Base-by-base conservation (phyloP, 371 early-diverging fungal species). In the Mucor lusitanicus region DNA sequence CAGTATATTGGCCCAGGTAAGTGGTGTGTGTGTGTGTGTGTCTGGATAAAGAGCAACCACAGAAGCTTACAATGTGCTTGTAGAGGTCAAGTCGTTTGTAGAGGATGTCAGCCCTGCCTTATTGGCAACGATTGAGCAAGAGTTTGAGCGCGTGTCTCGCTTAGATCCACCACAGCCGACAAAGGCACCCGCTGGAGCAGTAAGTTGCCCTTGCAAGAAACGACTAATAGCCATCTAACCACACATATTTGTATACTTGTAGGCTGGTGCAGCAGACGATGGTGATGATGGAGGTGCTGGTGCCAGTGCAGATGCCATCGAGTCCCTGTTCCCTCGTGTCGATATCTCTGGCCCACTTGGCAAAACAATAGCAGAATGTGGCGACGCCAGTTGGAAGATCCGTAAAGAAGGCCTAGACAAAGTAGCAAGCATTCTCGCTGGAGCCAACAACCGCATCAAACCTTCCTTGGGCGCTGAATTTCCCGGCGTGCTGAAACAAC, bases 331-430 rank as follows among this genome's bases (percentile, higher is more conserved):
- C 65, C 95, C 96, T 8, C 88, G 95, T 23, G 92, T 94, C 8
- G 96, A 96, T 69, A 85, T 97, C 30, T 78, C 85, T 5, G 67
- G 84, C 23, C 82, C 82, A 57, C 57, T 82, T 13, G 50, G 46
- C 40, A 82, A 82, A 37, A 74, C 69, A 7, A 63, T 85, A 35
- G 74, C 88, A 62, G 87, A 92, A 63, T 87, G 96, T 48, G 85
- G 81, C 28, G 93, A 96, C 74, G 83, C 85, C 57, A 91, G 94
- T 56, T 98, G 99, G 99, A 97, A 96, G 74, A 79, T 89, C n/a
- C 91, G 99, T 40, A 97, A 98, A 74, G 97, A 94, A 58, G 97
- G 86, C 1, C 74, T 98, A 61, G 97, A 97, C n/a, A 86, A 91
- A 61, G 83, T 97, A 6, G 75, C 83, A 21, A 79, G 72, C 5